A percentile compares a stretch with the other conserved stretches of the same genome.
Conservation (phyloP, 495 filamentous ascomycete species). For the Aspergillus affinis region DNA sequence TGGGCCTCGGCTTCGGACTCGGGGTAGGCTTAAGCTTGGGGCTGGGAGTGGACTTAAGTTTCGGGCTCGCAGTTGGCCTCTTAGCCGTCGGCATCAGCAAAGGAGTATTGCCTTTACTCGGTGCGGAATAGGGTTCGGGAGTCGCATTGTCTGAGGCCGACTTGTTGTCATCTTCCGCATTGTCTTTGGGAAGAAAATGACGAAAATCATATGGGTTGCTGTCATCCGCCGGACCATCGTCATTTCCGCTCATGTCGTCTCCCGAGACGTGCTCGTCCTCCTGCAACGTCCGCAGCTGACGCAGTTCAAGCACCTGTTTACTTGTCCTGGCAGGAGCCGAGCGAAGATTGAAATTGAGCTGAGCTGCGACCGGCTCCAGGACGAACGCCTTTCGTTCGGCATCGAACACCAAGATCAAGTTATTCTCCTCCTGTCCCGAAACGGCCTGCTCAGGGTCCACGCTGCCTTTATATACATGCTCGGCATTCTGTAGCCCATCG, state of each 20-base stretch:
- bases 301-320: constrained; percentile 44
- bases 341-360: constrained; percentile 58
- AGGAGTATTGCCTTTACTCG: constrained; percentile 38
- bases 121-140: constrained; percentile 34
- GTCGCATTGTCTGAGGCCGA: constrained; percentile 36
- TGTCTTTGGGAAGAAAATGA: constrained; percentile 52
- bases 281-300: constrained; percentile 43
- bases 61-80: constrained; percentile 25
- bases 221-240: constrained; percentile 48
- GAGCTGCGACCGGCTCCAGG: constrained; percentile 49
- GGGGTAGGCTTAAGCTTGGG: constrained; percentile 30
- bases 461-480: constrained; percentile 48
- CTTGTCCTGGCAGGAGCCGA: constrained; percentile 48
- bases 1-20: constrained; percentile 34
- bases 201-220: constrained; percentile 60
- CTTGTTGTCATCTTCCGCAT: constrained; percentile 34
- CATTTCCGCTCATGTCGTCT: constrained; percentile 38
- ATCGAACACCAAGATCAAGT: constrained; percentile 55
- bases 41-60: constrained; percentile 27
- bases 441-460: constrained; percentile 38
- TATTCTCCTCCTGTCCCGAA: constrained; percentile 32
- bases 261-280: constrained; percentile 41
- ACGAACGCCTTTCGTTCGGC: constrained; percentile 48
- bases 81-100: constrained; percentile 27
- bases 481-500: constrained; percentile 46